phyloP scores from a whole-genome alignment of 352 stramenopile species.

The Aphanomyces invadans region DNA sequence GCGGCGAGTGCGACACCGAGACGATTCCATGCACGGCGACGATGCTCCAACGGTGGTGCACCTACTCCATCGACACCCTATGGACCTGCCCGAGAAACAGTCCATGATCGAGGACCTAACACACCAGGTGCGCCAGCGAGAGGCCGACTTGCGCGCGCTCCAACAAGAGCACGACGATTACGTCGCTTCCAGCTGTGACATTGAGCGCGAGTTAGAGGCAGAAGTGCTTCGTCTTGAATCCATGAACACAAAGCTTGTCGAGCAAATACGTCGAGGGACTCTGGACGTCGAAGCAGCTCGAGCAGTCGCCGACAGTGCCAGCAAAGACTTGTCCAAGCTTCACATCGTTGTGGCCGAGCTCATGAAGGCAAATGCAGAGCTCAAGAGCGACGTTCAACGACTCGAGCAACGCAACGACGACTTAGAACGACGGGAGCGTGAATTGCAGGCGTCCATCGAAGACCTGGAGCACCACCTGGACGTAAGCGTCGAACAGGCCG shows the following conservation, averaged over 20 bases:
- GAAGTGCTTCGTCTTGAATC: conserved; percentile 52
- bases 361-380: conserved; percentile 35
- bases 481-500: conserved; percentile 45
- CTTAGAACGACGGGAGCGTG: conserved; percentile 51
- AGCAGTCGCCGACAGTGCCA: conserved; percentile 27
- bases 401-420: conserved; percentile 67
- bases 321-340: conserved; percentile 24
- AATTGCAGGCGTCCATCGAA: conserved; percentile 49
- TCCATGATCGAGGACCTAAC: not conserved
- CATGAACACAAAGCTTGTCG: conserved; percentile 30
- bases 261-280: conserved; percentile 25
- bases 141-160: conserved; percentile 33
- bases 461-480: conserved; percentile 56
- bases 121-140: not conserved
- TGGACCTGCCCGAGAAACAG: not conserved
- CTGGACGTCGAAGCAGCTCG: conserved; percentile 31
- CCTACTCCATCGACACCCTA: not conserved
- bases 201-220: conserved; percentile 57
- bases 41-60: not conserved
- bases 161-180: conserved; percentile 66
- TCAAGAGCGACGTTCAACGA: conserved; percentile 60
- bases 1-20: not conserved
- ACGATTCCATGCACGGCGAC: not conserved
- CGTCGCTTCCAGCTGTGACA: conserved; percentile 63
- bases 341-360: conserved; percentile 30